Conservation (phyloP, 228 moss, liverwort and hornwort species). For the Sphagnum fallax region DNA sequence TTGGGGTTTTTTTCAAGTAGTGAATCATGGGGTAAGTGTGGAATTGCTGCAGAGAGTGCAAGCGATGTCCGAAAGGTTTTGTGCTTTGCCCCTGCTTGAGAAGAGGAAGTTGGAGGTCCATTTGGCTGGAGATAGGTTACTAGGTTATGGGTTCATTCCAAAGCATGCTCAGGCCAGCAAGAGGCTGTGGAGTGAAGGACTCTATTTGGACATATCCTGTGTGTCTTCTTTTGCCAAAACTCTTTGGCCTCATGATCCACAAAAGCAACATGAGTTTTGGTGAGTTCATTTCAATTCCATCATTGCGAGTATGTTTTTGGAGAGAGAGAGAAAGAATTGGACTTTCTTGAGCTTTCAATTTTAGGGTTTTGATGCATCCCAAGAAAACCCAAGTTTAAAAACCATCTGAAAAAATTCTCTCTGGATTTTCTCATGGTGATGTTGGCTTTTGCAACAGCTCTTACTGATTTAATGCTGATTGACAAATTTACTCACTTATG, state of each 20-base stretch:
- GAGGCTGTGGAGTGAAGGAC: slow-evolving; percentile 33
- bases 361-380: no score
- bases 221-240: slow-evolving; percentile 4
- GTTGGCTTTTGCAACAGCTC: no score
- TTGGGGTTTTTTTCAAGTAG: slow-evolving; percentile 69
- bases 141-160: slow-evolving; percentile 33
- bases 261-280: slow-evolving; percentile 12
- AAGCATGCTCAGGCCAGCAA: slow-evolving; percentile 5
- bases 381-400: no score
- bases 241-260: slow-evolving; percentile 25
- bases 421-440: no score
- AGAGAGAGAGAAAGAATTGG: no score
- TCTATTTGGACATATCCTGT: slow-evolving; percentile 27
- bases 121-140: slow-evolving; percentile 18
- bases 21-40: slow-evolving; percentile 49
- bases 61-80: slow-evolving; percentile 17
- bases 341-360: no score
- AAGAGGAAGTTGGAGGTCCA: slow-evolving; percentile 35
- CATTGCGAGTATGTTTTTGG: no score
- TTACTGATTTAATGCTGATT: no score
- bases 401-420: no score
- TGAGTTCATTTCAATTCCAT: background rate
- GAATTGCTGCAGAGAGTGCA: slow-evolving; percentile 29
- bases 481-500: no score
- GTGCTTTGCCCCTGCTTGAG: slow-evolving; percentile 33